These are phyloP conservation scores for Glycyrrhiza uralensis DNA, from an alignment of 306 rosid genomes.

Conservation along the genomic window DNA sequence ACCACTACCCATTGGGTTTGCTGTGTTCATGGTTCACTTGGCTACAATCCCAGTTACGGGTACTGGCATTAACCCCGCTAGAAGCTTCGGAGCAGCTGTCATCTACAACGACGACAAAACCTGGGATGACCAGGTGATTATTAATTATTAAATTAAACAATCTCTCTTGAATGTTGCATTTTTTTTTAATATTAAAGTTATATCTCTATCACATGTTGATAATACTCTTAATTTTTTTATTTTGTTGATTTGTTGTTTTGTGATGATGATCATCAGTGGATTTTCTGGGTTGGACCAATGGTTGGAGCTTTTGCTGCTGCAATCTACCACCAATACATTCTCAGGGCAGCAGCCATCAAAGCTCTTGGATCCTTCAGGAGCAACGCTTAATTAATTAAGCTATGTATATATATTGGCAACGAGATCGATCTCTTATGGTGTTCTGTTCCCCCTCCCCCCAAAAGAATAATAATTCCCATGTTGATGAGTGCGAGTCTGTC, in stretches of 20 bases:
- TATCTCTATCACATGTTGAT: neutral
- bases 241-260: neutral
- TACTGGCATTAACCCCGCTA: conserved; percentile 98
- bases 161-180: no score
- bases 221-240: neutral
- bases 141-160: no score
- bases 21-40: conserved; percentile 96
- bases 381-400: conserved; percentile 55
- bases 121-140: conserved; percentile 84
- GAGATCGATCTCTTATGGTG: neutral
- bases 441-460: conserved; percentile 6
- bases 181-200: no score
- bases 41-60: conserved; percentile 94
- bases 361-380: conserved; percentile 99
- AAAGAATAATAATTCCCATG: conserved; percentile 32
- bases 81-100: conserved; percentile 92
- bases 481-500: conserved; percentile 40
- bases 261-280: conserved; percentile 58
- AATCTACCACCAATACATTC: conserved; percentile 75
- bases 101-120: conserved; percentile 55
- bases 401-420: neutral
- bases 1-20: conserved; percentile 92
- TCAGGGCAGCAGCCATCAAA: conserved; percentile 84
- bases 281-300: conserved; percentile 94
- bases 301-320: conserved; percentile 88